Base-by-base conservation (phyloP, 1,139 yeast genomes). In the Arxiozyma slooffiae region DNA sequence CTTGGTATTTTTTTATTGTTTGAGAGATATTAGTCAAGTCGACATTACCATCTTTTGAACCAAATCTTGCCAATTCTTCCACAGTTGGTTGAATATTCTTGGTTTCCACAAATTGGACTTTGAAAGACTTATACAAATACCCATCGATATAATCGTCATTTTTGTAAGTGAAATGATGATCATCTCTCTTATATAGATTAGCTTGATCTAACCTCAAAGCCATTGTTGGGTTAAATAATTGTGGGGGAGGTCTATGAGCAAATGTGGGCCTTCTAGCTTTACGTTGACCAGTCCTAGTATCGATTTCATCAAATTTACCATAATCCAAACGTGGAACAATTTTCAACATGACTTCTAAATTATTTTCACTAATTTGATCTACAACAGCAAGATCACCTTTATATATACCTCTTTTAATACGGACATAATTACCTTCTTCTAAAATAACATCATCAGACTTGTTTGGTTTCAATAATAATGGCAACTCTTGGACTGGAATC, bases 401-500 rank as follows among this genome's bases (percentile, higher is more conserved):
- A 67, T 90, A 90, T 64, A 85, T 85, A 56, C 98, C 97, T 57
- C 96, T 79, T 61, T 86, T 84, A 57, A 92, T 79, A 59, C 98
- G 78, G 42, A 92, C 95, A 66, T 90, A 92, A 36, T 90, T 81
- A 20, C 98, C 98, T 6, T 96, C 97, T 39, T 82, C 83, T 39
- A 92, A 73, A 61, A 88, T 92, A 36, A 88, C 85, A 62, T 89
- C 97, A 48, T 88, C 80, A 0, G 95, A 80, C 68, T 86, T 89
- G 52, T 84, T 87, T 57, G 95, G 97, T 63, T 95, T 85, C 66
- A 92, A 76, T 62, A 94, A 75, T 66, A 90, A 95, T 4, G 97
- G 96, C 67, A 90, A 86, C 69, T 92, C 98, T 64, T 88, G 88
- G 52, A 92, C 95, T 3, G 98, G 97, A 43, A 92, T 97, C 57